Conservation (phyloP, 169 alveolate species). For the Perkinsus marinus region DNA sequence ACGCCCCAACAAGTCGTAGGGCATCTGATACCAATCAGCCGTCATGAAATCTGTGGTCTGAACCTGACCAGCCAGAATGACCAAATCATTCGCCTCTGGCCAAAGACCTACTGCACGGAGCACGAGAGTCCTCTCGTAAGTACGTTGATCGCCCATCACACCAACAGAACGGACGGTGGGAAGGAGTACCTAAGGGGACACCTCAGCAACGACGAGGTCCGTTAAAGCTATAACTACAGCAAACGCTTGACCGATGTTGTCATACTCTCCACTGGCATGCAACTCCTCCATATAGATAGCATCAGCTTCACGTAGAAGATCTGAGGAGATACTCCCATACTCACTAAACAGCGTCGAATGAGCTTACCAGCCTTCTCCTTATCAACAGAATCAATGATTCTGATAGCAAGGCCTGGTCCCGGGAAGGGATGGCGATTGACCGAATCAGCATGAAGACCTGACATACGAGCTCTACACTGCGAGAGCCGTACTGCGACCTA, state of each 20-base stretch:
- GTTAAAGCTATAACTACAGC: background rate
- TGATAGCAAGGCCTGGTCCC: constrained; percentile 48
- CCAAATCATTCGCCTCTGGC: background rate
- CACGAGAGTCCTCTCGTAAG: constrained; percentile 15
- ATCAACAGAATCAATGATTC: constrained; percentile 34
- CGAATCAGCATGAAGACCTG: constrained; percentile 13
- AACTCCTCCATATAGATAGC: constrained; percentile 16
- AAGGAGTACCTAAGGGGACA: constrained; percentile 20
- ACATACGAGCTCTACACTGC: background rate
- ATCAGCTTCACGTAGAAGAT: constrained; percentile 26
- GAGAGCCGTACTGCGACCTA: background rate
- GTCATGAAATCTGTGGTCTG: constrained; percentile 30
- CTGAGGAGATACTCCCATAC: background rate
- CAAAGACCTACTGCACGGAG: constrained; percentile 16
- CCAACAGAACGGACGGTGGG: constrained; percentile 39
- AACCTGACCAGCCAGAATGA: background rate
- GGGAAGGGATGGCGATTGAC: constrained; percentile 46
- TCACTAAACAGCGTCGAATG: background rate
- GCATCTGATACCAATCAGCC: constrained; percentile 36
- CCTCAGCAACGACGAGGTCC: background rate
- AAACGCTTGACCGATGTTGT: constrained; percentile 32
- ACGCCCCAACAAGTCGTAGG: constrained; percentile 22
- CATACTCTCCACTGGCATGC: constrained; percentile 12
- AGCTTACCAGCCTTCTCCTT: constrained; percentile 11
- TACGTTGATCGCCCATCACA: constrained; percentile 45